Base-by-base conservation (phyloP, 2,329 filamentous ascomycete species). In the Pseudocercospora fijiensis region DNA sequence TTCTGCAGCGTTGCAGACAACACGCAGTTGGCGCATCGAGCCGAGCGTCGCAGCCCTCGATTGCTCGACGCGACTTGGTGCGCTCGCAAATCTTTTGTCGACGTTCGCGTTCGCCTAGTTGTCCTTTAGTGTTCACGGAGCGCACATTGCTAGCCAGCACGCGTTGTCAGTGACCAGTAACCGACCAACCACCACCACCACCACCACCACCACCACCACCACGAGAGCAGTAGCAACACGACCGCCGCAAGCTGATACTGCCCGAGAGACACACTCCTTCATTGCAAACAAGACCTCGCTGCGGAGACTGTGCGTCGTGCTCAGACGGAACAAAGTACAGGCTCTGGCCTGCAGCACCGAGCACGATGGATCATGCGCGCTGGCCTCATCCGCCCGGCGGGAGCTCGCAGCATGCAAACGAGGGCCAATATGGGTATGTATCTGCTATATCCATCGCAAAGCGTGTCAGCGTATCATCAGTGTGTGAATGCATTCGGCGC, bases 381-480 rank as follows among this genome's bases (percentile, higher is more conserved):
- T 74, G 73, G 71, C 66, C 62, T 62, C 70, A 71, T 57, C 67
- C 67, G 62, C 68, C 69, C 49, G 65, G 68, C 60, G 67, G 67
- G 47, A 69, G 60, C 64, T 65, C 69, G 64, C 49, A 53, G 49
- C 70, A 73, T 67, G 67, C 66, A 55, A 62, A 64, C 52, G 66
- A 61, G 9, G 67, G 66, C 16, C 49, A 26, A n/a, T 30, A 26
- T 18, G 49, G 49, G 49, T 53, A 53, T 28, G 49, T 53, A 7
- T 53, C 26, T 53, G 49, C 45, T 30, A 16, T 53, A 26, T 53
- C 49, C 16, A 49, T 49, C 45, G 45, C 16, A 41, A 7, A 26
- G 1, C 18, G 20, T 49, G 1, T 22, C 20, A 26, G 45, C 22
- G 20, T 16, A 49, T 26, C 45, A 9, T 49, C 20, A 49, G 45